Conservation (phyloP, 2,329 filamentous ascomycete genomes). For the Plenodomus tracheiphilus region DNA sequence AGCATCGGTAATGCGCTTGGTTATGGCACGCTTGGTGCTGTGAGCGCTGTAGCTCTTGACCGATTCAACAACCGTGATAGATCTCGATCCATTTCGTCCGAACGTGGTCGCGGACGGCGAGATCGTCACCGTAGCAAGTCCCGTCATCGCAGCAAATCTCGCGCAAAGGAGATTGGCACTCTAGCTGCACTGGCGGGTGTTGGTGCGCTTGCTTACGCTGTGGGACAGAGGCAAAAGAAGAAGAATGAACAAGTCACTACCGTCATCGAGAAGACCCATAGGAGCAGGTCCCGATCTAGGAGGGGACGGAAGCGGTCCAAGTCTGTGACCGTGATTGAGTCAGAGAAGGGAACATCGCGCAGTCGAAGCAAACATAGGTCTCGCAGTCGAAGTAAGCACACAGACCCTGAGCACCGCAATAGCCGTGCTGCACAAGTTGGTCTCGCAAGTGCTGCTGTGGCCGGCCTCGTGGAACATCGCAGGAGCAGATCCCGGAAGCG, state of each 20-base stretch:
- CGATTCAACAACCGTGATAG: slow-evolving; percentile 54
- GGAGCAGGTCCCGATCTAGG: slow-evolving; percentile 52
- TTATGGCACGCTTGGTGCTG: slow-evolving; percentile 63
- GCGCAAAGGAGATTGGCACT: slow-evolving; percentile 58
- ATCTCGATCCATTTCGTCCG: slow-evolving; percentile 45
- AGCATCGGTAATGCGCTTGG: slow-evolving; percentile 59
- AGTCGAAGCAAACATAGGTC: slow-evolving; percentile 47
- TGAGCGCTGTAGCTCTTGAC: slow-evolving; percentile 63
- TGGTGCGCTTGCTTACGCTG: slow-evolving; percentile 61
- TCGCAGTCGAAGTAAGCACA: slow-evolving; percentile 50
- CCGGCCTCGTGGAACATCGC: slow-evolving; percentile 61
- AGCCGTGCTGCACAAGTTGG: slow-evolving; percentile 64
- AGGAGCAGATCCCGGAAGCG: slow-evolving; percentile 62
- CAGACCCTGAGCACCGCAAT: slow-evolving; percentile 57
- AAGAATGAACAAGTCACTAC: slow-evolving; percentile 44
- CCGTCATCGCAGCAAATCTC: slow-evolving; percentile 42
- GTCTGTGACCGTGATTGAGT: slow-evolving; percentile 43
- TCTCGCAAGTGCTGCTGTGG: slow-evolving; percentile 64
- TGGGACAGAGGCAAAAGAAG: slow-evolving; percentile 53
- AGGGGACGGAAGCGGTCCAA: slow-evolving; percentile 28
- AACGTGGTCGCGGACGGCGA: slow-evolving; percentile 27
- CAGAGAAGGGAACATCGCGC: slow-evolving; percentile 38
- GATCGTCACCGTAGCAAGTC: slow-evolving; percentile 29
- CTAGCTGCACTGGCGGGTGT: slow-evolving; percentile 64
- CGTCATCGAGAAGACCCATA: slow-evolving; percentile 49